Percentiles rank a stretch among this genome's conserved stretches.
These are phyloP conservation scores for Globisporangium canariense DNA, from an alignment of 352 stramenopile species.

Conservation along the genomic window DNA sequence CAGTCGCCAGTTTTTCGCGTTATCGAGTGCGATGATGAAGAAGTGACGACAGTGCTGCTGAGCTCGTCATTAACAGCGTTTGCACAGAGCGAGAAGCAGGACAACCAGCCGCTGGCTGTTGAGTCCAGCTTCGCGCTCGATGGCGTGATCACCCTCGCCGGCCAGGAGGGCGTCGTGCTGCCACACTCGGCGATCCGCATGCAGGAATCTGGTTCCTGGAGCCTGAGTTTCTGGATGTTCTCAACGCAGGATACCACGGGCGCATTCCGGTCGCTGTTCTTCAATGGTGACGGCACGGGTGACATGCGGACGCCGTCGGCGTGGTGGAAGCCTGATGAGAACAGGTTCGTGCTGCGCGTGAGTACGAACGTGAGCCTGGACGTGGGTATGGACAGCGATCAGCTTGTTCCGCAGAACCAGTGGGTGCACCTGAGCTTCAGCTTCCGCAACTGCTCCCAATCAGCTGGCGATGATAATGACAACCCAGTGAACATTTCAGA, in stretches of 20 bases:
- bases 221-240: slow-evolving; percentile 67
- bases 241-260: slow-evolving; percentile 52
- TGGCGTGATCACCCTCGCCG: slow-evolving; percentile 48
- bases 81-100: neutral
- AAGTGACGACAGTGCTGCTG: slow-evolving; percentile 3
- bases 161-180: slow-evolving; percentile 43
- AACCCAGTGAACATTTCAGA: neutral
- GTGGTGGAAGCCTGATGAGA: slow-evolving; percentile 75
- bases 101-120: slow-evolving; percentile 3
- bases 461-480: neutral
- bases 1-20: slow-evolving; percentile 21
- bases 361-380: slow-evolving; percentile 57
- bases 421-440: slow-evolving; percentile 75
- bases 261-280: slow-evolving; percentile 69
- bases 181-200: slow-evolving; percentile 35
- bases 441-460: slow-evolving; percentile 55
- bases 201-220: slow-evolving; percentile 49
- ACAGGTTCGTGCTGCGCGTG: slow-evolving; percentile 59
- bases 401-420: slow-evolving; percentile 38
- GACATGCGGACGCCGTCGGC: slow-evolving; percentile 75
- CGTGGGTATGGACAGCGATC: slow-evolving; percentile 46
- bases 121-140: slow-evolving; percentile 33
- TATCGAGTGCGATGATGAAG: slow-evolving; percentile 10
- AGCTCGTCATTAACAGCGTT: neutral
- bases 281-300: slow-evolving; percentile 64